Evolutionary conservation across 2,329 filamentous ascomycete genomes (phyloP).

Genomic region (Fusarium palustre): DNA sequence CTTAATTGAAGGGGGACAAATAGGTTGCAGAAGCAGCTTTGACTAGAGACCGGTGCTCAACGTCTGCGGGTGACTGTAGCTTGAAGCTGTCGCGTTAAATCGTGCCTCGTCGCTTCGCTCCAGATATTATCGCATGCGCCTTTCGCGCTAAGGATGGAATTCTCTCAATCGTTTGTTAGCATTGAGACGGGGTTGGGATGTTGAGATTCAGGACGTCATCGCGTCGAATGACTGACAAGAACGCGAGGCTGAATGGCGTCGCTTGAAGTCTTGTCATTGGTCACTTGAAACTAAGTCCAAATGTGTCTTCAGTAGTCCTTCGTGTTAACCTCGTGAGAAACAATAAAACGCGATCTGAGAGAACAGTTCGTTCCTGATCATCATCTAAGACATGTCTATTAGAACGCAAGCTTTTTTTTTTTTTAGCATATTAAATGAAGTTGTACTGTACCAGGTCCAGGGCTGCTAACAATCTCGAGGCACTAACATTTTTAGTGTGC

Average conservation of each 20-base stretch:
- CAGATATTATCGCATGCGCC: background rate
- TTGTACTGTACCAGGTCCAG: no score
- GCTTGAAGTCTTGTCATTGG: no score
- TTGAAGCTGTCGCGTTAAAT: background rate
- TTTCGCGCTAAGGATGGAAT: no score
- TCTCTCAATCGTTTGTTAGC: background rate
- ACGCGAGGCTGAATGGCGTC: background rate
- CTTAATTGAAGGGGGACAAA: no score
- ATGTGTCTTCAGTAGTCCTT: background rate
- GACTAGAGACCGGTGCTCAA: no score
- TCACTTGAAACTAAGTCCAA: no score
- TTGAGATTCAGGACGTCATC: background rate
- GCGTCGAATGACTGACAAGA: background rate
- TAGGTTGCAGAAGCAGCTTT: no score
- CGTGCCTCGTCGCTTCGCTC: background rate
- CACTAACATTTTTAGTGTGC: background rate
- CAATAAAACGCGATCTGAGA: background rate
- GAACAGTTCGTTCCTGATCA: background rate
- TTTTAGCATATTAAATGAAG: no score
- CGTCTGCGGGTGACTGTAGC: no score
- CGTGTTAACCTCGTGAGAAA: accelerated
- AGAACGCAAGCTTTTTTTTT: no score
- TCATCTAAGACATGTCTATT: background rate
- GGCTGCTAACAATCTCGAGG: background rate
- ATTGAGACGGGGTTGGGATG: background rate